Evolutionary conservation across 2,329 filamentous ascomycete genomes (phyloP).

Genomic region (Talaromyces sp.): DNA sequence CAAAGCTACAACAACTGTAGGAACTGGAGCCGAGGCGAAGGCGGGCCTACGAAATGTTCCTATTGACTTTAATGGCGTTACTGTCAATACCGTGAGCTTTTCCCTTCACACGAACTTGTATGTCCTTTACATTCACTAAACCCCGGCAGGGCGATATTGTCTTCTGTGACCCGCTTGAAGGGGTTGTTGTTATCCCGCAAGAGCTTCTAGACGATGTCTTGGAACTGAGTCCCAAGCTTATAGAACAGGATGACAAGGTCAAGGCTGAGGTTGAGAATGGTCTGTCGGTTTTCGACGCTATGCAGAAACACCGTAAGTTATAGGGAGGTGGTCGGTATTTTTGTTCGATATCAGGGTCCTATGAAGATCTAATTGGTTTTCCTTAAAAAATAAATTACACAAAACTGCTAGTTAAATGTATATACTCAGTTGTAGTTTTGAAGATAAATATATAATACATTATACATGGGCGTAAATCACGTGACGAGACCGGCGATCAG

Average conservation of each 20-base stretch:
- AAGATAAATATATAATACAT: not conserved
- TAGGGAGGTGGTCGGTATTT: not conserved
- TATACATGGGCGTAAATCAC: not conserved
- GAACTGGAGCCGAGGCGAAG: conserved; percentile 40
- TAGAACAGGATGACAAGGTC: conserved; percentile 54
- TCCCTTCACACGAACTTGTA: not conserved
- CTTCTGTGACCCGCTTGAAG: conserved; percentile 65
- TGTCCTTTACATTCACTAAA: not conserved
- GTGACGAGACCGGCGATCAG: conserved; percentile 7
- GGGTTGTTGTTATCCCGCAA: conserved; percentile 62
- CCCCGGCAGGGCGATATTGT: conserved; percentile 56
- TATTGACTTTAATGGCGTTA: conserved; percentile 36
- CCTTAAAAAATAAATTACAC: not conserved
- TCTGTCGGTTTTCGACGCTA: conserved; percentile 60
- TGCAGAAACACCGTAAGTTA: conserved; percentile 49
- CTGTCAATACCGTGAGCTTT: conserved; percentile 33
- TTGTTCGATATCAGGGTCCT: not conserved
- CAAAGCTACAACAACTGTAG: conserved; percentile 38
- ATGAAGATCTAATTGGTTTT: not conserved
- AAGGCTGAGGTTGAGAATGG: conserved; percentile 60
- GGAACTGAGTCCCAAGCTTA: conserved; percentile 52
- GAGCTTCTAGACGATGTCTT: conserved; percentile 56
- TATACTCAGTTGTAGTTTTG: not conserved
- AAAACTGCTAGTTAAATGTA: not conserved
- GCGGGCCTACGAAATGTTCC: conserved; percentile 35